Evolutionary conservation across 177 flowering plant genomes (phyloP).

Genomic region (Tripterygium wilfordii): DNA sequence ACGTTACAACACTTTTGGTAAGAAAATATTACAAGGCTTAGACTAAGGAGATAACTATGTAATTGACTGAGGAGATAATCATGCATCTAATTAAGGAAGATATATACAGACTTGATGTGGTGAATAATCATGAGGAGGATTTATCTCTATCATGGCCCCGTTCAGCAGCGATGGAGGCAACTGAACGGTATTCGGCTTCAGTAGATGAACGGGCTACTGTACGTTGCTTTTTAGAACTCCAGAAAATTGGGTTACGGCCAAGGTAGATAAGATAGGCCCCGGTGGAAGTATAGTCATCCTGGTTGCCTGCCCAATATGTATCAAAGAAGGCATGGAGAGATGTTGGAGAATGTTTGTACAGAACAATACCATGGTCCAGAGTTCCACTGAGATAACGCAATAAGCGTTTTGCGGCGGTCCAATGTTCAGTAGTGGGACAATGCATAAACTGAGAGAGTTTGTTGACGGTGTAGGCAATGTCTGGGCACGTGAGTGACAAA

Average conservation of each 20-base stretch:
- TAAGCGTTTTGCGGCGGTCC: slow-evolving; percentile 1
- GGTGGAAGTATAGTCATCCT: slow-evolving; percentile 3
- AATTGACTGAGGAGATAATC: no score
- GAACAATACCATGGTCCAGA: background rate
- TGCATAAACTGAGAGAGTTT: slow-evolving; percentile 15
- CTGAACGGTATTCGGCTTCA: no score
- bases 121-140: no score
- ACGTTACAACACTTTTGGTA: no score
- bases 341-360: background rate
- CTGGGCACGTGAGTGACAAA: slow-evolving; percentile 4
- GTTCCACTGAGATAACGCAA: slow-evolving; percentile 5
- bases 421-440: slow-evolving; percentile 1
- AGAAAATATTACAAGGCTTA: no score
- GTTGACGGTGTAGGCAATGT: slow-evolving; percentile 4
- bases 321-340: slow-evolving; percentile 2
- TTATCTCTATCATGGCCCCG: no score
- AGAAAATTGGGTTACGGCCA: background rate
- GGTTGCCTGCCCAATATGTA: slow-evolving; percentile 3
- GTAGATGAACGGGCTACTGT: slow-evolving; percentile 8
- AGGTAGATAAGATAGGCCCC: slow-evolving; percentile 2
- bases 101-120: no score
- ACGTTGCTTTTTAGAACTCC: slow-evolving; percentile 9
- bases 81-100: no score
- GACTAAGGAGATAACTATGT: no score
- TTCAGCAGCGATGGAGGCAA: no score